A percentile compares a stretch with the other conserved stretches of the same genome.
phyloP scores from a whole-genome alignment of 192 early-diverging fungal species.

The Phlyctochytrium bullatum region DNA sequence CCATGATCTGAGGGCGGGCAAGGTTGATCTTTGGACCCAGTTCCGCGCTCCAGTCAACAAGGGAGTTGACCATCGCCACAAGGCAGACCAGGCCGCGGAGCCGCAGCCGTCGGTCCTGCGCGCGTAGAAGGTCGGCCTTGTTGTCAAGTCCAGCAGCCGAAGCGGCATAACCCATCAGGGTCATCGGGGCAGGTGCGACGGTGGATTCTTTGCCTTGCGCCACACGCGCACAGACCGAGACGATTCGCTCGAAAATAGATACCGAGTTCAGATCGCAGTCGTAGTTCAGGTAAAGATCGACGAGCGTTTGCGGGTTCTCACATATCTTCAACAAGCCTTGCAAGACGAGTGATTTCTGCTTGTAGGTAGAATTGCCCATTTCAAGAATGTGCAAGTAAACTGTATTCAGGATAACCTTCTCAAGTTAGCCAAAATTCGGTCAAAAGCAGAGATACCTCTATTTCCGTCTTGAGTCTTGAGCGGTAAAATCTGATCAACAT shows the following conservation, averaged over 20 bases:
- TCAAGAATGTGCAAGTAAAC: constrained; percentile 63
- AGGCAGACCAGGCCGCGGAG: constrained; percentile 42
- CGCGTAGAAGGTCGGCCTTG: constrained; percentile 35
- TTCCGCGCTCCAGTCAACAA: constrained; percentile 53
- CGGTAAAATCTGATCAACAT: constrained; percentile 52
- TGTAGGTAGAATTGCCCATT: constrained; percentile 56
- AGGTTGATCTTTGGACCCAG: constrained; percentile 26
- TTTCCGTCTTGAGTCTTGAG: constrained; percentile 49
- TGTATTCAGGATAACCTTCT: constrained; percentile 45
- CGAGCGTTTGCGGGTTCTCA: constrained; percentile 54
- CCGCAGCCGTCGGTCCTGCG: constrained; percentile 42
- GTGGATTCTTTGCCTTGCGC: constrained; percentile 38
- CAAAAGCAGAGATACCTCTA: constrained; percentile 41
- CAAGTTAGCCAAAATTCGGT: neutral
- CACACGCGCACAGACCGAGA: constrained; percentile 41
- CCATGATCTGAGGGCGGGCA: neutral
- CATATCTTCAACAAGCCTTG: constrained; percentile 54
- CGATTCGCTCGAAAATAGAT: constrained; percentile 52
- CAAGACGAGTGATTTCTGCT: constrained; percentile 55
- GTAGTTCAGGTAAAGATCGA: constrained; percentile 62
- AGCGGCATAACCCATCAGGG: constrained; percentile 33
- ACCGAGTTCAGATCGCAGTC: constrained; percentile 54
- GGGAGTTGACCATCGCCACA: constrained; percentile 46
- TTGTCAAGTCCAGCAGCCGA: constrained; percentile 31
- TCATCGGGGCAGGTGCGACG: constrained; percentile 1